Evolutionary conservation across 352 stramenopile genomes (phyloP), one percentile per base, ranked within the genome.

Genomic region (Phytopythium litorale): DNA sequence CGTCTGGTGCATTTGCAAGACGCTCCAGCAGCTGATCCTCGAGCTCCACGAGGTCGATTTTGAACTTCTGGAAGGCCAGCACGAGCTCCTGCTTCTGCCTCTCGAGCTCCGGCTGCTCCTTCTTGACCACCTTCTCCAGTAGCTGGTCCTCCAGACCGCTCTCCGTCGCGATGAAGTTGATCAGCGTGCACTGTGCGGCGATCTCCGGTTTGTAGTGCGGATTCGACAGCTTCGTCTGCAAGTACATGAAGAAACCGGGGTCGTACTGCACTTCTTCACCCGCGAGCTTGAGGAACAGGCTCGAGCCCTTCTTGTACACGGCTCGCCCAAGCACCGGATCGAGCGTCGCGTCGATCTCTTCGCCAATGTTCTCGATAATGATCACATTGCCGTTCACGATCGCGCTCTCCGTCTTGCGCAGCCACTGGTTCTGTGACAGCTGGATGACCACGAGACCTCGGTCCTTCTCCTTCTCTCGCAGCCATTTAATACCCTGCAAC

Each of bases 171-270:
- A 99, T 98, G 60, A 98, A 99, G 76, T 99, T 99, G 70, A 99
- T 98, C n/a, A 99, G 65, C 33, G 96, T 99, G 56, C 89, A 97
- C 68, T 98, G 96, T 7, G 96, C 96, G 0, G 94, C 90, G 48
- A 98, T 98, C 70, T 99, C 96, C n/a, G 96, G 96, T 62, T 98
- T 98, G 81, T 98, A 99, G 70, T 99, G 96, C 21, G 96, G 96
- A 68, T 99, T 99, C 58, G 87, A 98, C 25, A 98, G 73, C 71
- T 98, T 99, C 1, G 96, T 99, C 67, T 99, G 97, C 59, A 99
- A 65, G 70, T 98, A 99, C 63, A 99, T 93, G 68, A 97, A 95
- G 66, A 99, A 99, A 21, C 84, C 88, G 1, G 92, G 87, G 61
- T 99, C 92, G 69, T 99, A 99, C 65, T 98, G 92, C 43, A 99